A percentile compares a stretch with the other conserved stretches of the same genome.
These are phyloP conservation scores for Umbelopsis sp. DNA, from an alignment of 371 early-diverging fungal species.

Conservation along the genomic window DNA sequence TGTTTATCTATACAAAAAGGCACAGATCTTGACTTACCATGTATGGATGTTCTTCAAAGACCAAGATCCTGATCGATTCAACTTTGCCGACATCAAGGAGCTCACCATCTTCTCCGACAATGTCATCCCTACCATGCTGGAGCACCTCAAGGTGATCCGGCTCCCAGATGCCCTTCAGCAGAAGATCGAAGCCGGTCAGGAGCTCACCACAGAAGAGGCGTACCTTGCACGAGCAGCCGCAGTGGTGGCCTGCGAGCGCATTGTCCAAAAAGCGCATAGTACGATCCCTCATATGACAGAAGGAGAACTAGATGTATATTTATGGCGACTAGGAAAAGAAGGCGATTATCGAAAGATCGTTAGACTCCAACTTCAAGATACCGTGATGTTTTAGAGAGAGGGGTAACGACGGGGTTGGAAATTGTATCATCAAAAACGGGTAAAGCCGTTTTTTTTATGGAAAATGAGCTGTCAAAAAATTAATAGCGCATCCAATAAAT, in stretches of 20 bases:
- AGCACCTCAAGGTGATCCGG: slow-evolving; percentile 55
- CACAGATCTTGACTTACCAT: slow-evolving; percentile 67
- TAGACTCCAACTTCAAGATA: slow-evolving; percentile 66
- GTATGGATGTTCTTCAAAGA: slow-evolving; percentile 46
- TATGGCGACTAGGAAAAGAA: slow-evolving; percentile 74
- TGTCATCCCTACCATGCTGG: slow-evolving; percentile 72
- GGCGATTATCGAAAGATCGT: slow-evolving; percentile 61
- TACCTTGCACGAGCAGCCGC: slow-evolving; percentile 72
- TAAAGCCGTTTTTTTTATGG: no score
- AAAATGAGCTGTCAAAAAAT: neutral
- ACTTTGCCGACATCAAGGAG: slow-evolving; percentile 62
- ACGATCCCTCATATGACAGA: slow-evolving; percentile 45
- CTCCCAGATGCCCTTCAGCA: slow-evolving; percentile 55
- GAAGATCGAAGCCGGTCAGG: slow-evolving; percentile 53
- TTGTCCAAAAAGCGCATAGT: slow-evolving; percentile 41
- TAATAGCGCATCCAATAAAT: neutral
- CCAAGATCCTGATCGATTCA: slow-evolving; percentile 56
- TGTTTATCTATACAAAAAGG: slow-evolving; percentile 70
- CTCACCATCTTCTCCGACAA: slow-evolving; percentile 78
- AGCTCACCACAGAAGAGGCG: slow-evolving; percentile 53
- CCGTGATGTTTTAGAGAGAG: slow-evolving; percentile 62
- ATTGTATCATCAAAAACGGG: no score
- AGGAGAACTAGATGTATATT: slow-evolving; percentile 67
- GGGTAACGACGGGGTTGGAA: neutral
- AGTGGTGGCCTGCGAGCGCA: slow-evolving; percentile 66